Base-by-base conservation (phyloP, 2,329 filamentous ascomycete species). In the Aureobasidium sp. region DNA sequence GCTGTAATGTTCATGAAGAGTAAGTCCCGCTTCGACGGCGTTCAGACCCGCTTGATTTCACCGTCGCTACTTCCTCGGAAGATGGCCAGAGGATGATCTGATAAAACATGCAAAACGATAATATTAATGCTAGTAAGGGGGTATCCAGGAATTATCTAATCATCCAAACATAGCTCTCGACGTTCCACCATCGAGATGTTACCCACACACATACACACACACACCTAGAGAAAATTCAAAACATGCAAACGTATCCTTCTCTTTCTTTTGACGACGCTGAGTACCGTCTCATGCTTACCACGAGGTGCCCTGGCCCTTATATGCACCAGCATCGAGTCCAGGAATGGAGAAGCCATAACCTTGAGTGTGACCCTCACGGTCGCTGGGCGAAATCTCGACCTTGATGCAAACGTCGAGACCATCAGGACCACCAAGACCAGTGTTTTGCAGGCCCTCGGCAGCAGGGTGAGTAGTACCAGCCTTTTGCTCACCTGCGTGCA, bases 391-490 rank as follows among this genome's bases (percentile, higher is more conserved):
- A 62, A 80, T 77, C 71, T 81, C 79, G 0, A 81, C 78, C 20
- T 77, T 67, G n/a, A 80, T 71, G 27, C 73, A 72, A 5, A 81
- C 75, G 67, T 81, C 79, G 6, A 81, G 66, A 0, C 79, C 78
- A 64, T 75, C 73, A 12, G 66, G 64, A 2, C 78, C 79, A 41
- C 75, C 76, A 6, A 81, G 68, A 1, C 77, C 77, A 4, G 72
- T 78, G 64, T 71, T 70, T 48, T 64, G 65, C 31, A 79, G 60
- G 5, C 78, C 79, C 41, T 67, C 68, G 0, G 90, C 88, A 14
- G 91, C 89, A 63, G 84, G 85, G 77, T 97, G 91, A 34, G 77
- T 78, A 0, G 91, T 91, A 3, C 93, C 93, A 0, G 90, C 90
- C 51, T 82, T 78, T n/a, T 85, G 75, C 72, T 97, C 93, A 51